Evolutionary conservation across 225 moss, liverwort and hornwort genomes (phyloP).

Genomic region (Marchantia paleacea): DNA sequence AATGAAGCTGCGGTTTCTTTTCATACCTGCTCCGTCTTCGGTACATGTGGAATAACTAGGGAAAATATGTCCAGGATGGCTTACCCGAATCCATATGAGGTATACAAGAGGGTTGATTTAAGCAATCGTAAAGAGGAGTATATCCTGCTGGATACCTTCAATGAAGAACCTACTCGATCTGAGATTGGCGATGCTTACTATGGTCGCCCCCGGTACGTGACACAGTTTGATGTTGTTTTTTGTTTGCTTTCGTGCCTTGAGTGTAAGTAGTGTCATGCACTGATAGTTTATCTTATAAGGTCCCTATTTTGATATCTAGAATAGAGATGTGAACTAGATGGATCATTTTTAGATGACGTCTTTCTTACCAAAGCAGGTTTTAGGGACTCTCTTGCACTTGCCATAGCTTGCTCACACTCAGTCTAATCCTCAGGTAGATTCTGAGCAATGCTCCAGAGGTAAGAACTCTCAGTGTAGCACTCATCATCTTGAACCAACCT

Average conservation of each 20-base stretch:
- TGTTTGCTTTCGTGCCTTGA: background rate
- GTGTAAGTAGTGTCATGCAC: background rate
- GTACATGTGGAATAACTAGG: background rate
- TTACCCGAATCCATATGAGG: slow-evolving; percentile 75
- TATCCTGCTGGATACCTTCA: slow-evolving; percentile 59
- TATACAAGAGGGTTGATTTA: slow-evolving; percentile 69
- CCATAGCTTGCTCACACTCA: too few relatives aligned
- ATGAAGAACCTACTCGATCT: slow-evolving; percentile 51
- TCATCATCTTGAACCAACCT: too few relatives aligned
- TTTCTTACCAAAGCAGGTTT: background rate
- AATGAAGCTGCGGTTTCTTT: background rate
- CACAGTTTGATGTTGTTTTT: background rate
- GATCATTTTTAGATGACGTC: background rate
- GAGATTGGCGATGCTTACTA: slow-evolving; percentile 80
- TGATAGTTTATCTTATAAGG: background rate
- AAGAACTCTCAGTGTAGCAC: too few relatives aligned
- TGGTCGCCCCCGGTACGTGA: slow-evolving; percentile 44
- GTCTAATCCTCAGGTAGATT: too few relatives aligned
- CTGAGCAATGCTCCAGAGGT: too few relatives aligned
- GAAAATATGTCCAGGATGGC: slow-evolving; percentile 53
- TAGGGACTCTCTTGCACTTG: background rate
- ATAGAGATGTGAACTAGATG: background rate
- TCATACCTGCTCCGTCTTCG: background rate
- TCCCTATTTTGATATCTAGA: background rate
- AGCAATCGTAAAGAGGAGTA: slow-evolving; percentile 62